Evolutionary conservation across 2,329 filamentous ascomycete species (phyloP).

Genomic region (Colletotrichum sp.): DNA sequence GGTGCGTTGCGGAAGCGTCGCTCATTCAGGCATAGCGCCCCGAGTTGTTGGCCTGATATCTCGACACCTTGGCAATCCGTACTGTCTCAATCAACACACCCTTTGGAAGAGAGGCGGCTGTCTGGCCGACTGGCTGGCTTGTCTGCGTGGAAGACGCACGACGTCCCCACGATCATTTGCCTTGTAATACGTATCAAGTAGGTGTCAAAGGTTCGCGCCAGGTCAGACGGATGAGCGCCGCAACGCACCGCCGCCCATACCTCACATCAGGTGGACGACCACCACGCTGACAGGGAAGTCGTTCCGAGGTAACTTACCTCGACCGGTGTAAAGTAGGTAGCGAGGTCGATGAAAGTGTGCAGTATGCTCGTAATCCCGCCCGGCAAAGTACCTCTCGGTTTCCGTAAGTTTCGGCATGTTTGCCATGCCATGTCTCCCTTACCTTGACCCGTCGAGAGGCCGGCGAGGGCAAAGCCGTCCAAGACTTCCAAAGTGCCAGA

Average conservation of each 20-base stretch:
- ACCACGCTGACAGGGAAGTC: neutral
- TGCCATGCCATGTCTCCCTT: neutral
- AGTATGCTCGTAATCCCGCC: neutral
- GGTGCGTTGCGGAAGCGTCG: neutral
- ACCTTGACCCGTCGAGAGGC: neutral
- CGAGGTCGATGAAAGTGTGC: neutral
- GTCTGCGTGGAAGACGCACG: neutral
- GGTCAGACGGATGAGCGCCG: neutral
- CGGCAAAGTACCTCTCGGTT: neutral
- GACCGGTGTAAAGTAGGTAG: neutral
- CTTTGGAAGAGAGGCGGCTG: neutral
- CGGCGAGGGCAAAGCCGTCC: neutral
- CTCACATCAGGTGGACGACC: neutral
- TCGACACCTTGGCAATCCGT: neutral
- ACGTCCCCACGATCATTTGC: slow-evolving; percentile 6
- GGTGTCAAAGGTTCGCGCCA: neutral
- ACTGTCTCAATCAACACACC: slow-evolving; percentile 1
- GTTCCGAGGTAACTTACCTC: neutral
- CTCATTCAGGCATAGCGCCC: slow-evolving; percentile 6
- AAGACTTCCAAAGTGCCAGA: neutral
- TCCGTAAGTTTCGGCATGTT: neutral
- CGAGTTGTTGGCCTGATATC: neutral
- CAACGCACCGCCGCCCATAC: neutral
- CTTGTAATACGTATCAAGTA: slow-evolving; percentile 10
- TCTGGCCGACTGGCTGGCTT: neutral